Percentiles rank a stretch among this genome's conserved stretches.
Conservation (phyloP, 441 rosid species). For the Eruca vesicaria region DNA sequence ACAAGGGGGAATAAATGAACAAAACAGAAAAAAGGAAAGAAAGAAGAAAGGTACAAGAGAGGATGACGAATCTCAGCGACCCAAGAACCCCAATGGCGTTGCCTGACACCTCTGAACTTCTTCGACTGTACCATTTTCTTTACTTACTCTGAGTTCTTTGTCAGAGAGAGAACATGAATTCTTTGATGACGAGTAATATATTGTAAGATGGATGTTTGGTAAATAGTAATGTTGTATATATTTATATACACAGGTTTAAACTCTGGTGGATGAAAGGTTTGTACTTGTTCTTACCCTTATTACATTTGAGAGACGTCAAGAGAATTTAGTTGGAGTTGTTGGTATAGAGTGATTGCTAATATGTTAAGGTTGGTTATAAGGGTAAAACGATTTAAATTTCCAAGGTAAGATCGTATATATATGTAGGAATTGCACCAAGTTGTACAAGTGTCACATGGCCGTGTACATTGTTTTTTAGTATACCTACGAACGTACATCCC, state of each 20-base stretch:
- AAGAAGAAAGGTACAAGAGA: slow-evolving; percentile 39
- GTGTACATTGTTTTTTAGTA: slow-evolving; percentile 28
- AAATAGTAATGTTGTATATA: slow-evolving; percentile 29
- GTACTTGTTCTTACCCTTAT: slow-evolving; percentile 29
- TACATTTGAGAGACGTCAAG: slow-evolving; percentile 18
- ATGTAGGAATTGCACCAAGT: slow-evolving; percentile 13
- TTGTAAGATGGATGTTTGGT: slow-evolving; percentile 36
- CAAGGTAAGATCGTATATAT: background rate
- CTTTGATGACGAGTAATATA: slow-evolving; percentile 28
- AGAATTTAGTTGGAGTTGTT: slow-evolving; percentile 28
- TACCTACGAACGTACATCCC: slow-evolving; percentile 17
- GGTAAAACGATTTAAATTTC: slow-evolving; percentile 3
- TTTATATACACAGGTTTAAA: slow-evolving; percentile 33
- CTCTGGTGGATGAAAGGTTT: slow-evolving; percentile 13
- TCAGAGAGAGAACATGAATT: slow-evolving; percentile 31
- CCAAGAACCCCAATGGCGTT: slow-evolving; percentile 97
- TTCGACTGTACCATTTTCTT: slow-evolving; percentile 79
- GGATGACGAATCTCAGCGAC: slow-evolving; percentile 97
- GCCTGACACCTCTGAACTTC: slow-evolving; percentile 99
- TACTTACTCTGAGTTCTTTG: slow-evolving; percentile 19
- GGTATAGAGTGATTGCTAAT: slow-evolving; percentile 20
- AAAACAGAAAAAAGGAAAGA: slow-evolving; percentile 14
- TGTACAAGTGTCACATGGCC: slow-evolving; percentile 33
- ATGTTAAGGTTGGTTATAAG: background rate
- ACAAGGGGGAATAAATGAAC: slow-evolving; percentile 12